Evolutionary conservation across 2,329 filamentous ascomycete genomes (phyloP).

Genomic region (Pseudonectria buxi): DNA sequence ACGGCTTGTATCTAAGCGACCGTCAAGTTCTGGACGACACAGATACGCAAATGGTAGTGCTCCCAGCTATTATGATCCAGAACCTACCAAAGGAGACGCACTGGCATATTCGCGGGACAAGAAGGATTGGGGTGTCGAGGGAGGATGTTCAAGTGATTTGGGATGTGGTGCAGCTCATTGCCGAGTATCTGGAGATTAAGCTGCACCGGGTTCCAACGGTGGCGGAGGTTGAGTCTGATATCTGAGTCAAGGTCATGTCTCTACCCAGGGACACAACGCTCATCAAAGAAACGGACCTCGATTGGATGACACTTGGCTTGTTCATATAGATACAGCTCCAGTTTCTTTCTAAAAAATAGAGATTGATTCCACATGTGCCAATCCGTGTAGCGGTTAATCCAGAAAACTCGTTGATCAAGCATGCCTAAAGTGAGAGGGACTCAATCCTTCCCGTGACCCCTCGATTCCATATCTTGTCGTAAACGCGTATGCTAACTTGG

Average conservation of each 20-base stretch:
- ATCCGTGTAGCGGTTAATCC: no score
- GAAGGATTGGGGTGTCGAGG: slow-evolving; percentile 22
- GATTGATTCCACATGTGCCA: no score
- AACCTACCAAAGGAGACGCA: slow-evolving; percentile 45
- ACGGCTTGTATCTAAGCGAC: slow-evolving; percentile 52
- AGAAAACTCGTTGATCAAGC: no score
- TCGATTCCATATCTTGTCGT: no score
- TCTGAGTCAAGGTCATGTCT: slow-evolving; percentile 7
- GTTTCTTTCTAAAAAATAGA: no score
- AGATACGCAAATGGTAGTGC: slow-evolving; percentile 48
- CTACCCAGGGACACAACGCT: no score
- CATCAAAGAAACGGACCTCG: no score
- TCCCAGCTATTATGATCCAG: slow-evolving; percentile 51
- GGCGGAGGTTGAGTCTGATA: slow-evolving; percentile 23
- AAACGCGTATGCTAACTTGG: no score
- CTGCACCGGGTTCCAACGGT: slow-evolving; percentile 22
- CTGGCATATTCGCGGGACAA: slow-evolving; percentile 40
- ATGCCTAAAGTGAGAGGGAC: no score
- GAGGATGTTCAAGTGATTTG: slow-evolving; percentile 20
- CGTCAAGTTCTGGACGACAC: slow-evolving; percentile 45
- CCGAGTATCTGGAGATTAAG: slow-evolving; percentile 18
- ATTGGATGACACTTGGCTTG: no score
- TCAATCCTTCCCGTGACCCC: no score
- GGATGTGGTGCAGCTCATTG: slow-evolving; percentile 18
- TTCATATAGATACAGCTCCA: no score